Conservation (phyloP, 2,329 filamentous ascomycete genomes). For the Epichloe hybrida region DNA sequence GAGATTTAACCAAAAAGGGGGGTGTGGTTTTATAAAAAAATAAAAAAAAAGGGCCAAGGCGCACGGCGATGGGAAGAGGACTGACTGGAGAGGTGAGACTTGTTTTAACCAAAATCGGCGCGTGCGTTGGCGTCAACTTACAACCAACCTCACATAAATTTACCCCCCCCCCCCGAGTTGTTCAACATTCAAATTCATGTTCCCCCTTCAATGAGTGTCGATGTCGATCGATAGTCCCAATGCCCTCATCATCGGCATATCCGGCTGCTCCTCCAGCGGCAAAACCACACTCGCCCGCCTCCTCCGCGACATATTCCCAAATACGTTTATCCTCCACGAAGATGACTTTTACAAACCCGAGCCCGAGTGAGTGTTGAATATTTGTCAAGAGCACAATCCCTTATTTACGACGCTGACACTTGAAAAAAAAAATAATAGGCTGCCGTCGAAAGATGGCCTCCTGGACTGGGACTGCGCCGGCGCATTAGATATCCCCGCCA, state of each 20-base stretch:
- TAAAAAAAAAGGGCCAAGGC: too few relatives aligned
- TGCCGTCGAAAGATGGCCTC: conserved; percentile 45
- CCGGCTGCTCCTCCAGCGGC: conserved; percentile 81
- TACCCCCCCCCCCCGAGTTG: too few relatives aligned
- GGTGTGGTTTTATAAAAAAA: too few relatives aligned
- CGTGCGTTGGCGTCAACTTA: neutral
- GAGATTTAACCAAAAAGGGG: too few relatives aligned
- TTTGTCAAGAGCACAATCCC: neutral
- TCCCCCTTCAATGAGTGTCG: conserved; percentile 14
- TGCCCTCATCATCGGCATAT: conserved; percentile 63
- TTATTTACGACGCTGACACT: neutral
- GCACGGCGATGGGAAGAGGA: too few relatives aligned
- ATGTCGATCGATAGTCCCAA: too few relatives aligned
- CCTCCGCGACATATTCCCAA: conserved; percentile 67
- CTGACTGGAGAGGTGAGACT: too few relatives aligned
- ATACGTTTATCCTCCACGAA: conserved; percentile 74
- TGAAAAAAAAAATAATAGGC: conserved; percentile 19
- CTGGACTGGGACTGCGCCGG: conserved; percentile 88
- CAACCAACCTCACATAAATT: neutral
- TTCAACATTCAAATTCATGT: neutral
- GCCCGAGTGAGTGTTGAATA: conserved; percentile 37
- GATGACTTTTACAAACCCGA: conserved; percentile 93
- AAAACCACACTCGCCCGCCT: conserved; percentile 89
- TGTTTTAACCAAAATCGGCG: too few relatives aligned
- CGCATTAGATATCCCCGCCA: conserved; percentile 56